Evolutionary conservation across 345 rosid species (phyloP), one percentile per base, ranked within the genome.

Genomic region (Syzygium aromaticum): DNA sequence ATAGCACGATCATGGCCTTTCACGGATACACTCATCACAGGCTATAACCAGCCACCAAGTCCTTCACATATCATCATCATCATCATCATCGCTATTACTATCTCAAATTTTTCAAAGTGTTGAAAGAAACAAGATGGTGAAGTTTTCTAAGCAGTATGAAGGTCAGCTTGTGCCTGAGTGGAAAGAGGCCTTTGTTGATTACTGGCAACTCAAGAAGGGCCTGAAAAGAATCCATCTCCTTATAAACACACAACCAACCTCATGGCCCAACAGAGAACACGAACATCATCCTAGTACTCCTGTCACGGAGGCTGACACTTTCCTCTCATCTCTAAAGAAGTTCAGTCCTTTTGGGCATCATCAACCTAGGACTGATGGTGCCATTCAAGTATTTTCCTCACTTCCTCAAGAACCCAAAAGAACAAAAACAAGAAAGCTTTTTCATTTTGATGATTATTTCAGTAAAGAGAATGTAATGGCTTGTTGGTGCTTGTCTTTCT

Each of bases 151-250:
- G 91, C 97, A 98, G 86, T 96, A 96, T 54, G 96, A 98, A 84
- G 98, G 95, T 23, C 99, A 98, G 91, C 97, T 98, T 51, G 95
- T 98, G 85, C 99, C 99, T 12, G 99, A 98, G 85, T 98, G 99
- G 99, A 98, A 95, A 93, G 98, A 96, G 3, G 99, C 99, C 54
- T 98, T 98, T 77, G 98, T 98, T 77, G 98, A 96, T 93, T 98
- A 96, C 86, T 92, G 96, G 93, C 90, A 95, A 89, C 98, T 98
- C 91, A 98, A 96, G 94, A 93, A 95, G 84, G 95, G 94, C 89
- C 91, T 98, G 64, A 94, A 98, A 88, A 94, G 90, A 38, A 92
- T 94, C 89, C 93, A 90, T 87, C 86, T 92, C 54, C 84, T 59
- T 49, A 52, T 73, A 33, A 73, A 73, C 80, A 22, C 49, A 87